phyloP scores from a whole-genome alignment of 179 eudicot species.

The Beta corolliflora region DNA sequence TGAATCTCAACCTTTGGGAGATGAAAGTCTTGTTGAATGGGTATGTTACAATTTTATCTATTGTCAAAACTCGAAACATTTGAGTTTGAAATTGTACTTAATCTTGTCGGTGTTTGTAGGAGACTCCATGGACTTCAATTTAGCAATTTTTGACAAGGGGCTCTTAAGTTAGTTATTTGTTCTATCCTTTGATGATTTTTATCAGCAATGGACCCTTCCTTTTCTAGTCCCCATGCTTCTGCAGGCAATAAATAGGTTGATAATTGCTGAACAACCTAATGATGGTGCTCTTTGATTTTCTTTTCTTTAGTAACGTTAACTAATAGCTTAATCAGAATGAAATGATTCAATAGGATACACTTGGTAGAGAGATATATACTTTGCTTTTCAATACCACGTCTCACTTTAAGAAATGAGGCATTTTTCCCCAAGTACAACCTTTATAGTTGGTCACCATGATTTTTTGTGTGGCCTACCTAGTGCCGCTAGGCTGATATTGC shows the following conservation, averaged over 20 bases:
- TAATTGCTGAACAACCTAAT: background rate
- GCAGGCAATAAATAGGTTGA: background rate
- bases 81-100: background rate
- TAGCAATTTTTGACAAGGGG: background rate
- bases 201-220: background rate
- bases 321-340: too few relatives aligned
- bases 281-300: too few relatives aligned
- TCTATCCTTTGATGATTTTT: background rate
- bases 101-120: background rate
- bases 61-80: background rate
- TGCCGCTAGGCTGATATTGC: background rate
- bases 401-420: background rate
- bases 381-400: background rate
- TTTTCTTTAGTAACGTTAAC: too few relatives aligned
- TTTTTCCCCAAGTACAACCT: too few relatives aligned
- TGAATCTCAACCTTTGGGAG: slow-evolving; percentile 77
- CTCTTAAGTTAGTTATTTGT: background rate
- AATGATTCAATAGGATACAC: background rate
- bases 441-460: too few relatives aligned
- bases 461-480: background rate
- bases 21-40: slow-evolving; percentile 94
- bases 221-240: background rate
- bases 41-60: slow-evolving; percentile 43
- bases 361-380: background rate
- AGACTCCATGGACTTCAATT: background rate